Evolutionary conservation across 345 rosid species (phyloP), one percentile per base, ranked within the genome.

Genomic region (Populus tremula): DNA sequence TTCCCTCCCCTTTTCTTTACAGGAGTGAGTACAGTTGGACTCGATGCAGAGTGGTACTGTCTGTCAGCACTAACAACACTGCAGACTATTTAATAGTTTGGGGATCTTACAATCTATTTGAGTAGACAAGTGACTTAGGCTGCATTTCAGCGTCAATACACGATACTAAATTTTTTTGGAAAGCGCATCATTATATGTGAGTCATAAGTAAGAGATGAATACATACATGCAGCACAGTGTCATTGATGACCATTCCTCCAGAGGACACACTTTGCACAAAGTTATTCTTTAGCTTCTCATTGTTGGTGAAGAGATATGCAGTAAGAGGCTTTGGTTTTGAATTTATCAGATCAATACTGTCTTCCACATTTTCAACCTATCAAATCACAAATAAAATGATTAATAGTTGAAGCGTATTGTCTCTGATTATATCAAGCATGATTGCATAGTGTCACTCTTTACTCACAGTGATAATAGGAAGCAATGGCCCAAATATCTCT

Each of bases 241-340:
- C 98, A 47, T 94, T 94, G 81, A 93, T 79, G 78, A 83, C 59
- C 45, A 93, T 89, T 78, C 95, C 97, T 77, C 97, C 98, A 0
- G 95, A 85, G 2, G 90, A 76, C 67, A 93, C 83, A 56, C 86
- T 76, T 50, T 87, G 77, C 53, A 93, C 90, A 67, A 91, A 93
- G 27, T 82, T 69, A 71, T 83, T 75, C 85, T 87, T 88, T 76
- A 91, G 83, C 80, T 83, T 85, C 74, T 89, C 84, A 70, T 89
- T 78, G 49, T 89, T 81, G 45, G 88, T 86, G 88, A 93, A 94
- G 76, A 93, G 87, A 67, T 94, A 93, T 1, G 97, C 97, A 0
- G 89, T 87, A 25, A 87, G 87, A 53, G 90, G 92, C 53, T 86
- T 86, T 0, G 90, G 71, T 77, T 77, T 87, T n/a, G 92, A 89